These are phyloP conservation scores for Coffea eugenioides DNA, from an alignment of 257 asterid species.

Conservation along the genomic window DNA sequence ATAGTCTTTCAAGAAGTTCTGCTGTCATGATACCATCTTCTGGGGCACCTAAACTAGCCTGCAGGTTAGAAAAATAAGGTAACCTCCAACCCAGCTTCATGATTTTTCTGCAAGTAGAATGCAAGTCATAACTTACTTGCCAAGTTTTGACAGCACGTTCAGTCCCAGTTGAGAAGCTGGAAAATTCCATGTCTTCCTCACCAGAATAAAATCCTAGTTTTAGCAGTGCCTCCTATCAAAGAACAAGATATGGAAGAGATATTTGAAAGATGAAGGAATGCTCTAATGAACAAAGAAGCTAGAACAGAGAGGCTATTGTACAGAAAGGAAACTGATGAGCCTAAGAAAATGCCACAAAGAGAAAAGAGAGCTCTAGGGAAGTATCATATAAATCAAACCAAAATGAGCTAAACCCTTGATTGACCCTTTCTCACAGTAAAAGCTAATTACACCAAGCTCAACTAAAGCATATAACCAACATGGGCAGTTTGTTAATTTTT, in stretches of 20 bases:
- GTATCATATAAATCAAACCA: not conserved
- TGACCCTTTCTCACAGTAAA: not conserved
- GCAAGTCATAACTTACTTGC: slow-evolving; percentile 65
- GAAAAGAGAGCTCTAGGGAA: not conserved
- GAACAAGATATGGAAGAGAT: not conserved
- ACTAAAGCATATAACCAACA: not conserved
- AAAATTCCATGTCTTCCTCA: slow-evolving; percentile 89
- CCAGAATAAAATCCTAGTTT: slow-evolving; percentile 89
- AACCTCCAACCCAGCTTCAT: not conserved
- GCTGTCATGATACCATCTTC: slow-evolving; percentile 92
- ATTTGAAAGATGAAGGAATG: not conserved
- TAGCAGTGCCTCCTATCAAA: slow-evolving; percentile 68
- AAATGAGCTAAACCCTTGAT: not conserved
- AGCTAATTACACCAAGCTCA: not conserved
- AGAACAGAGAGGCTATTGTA: not conserved
- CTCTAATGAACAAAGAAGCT: not conserved
- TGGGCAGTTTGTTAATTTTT: not conserved
- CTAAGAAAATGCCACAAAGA: not conserved
- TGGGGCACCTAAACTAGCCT: slow-evolving; percentile 58
- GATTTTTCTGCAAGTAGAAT: not conserved
- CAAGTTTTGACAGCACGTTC: slow-evolving; percentile 94
- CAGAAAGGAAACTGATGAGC: not conserved
- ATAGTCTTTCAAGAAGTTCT: slow-evolving; percentile 61
- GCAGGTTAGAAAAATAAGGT: slow-evolving; percentile 11
- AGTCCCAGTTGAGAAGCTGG: slow-evolving; percentile 72